These are phyloP conservation scores for Aspergillus amoenus DNA, from an alignment of 2,329 filamentous ascomycete genomes.

Conservation along the genomic window DNA sequence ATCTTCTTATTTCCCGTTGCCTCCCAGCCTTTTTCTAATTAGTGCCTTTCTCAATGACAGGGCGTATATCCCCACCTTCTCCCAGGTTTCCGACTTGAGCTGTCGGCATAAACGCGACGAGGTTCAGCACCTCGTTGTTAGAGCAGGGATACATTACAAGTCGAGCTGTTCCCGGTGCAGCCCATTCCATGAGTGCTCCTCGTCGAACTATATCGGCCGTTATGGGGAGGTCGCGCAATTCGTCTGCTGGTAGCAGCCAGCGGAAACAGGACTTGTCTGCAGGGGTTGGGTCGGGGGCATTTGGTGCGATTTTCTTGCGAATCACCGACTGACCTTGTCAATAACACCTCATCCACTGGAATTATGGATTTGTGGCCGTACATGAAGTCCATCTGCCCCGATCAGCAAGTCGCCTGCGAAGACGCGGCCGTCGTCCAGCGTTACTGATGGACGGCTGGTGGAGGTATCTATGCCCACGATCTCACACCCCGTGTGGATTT, in stretches of 20 bases:
- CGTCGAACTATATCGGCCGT: conserved; percentile 16
- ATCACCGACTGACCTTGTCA: conserved; percentile 21
- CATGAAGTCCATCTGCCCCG: conserved; percentile 28
- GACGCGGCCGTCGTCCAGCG: conserved; percentile 20
- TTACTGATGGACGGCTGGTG: conserved; percentile 15
- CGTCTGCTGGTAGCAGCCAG: conserved; percentile 23
- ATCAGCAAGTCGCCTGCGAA: conserved; percentile 24
- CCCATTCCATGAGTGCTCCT: conserved; percentile 45
- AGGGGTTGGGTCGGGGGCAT: conserved; percentile 16
- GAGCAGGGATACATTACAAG: conserved; percentile 49
- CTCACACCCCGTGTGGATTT: conserved; percentile 23
- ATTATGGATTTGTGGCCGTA: conserved; percentile 1
- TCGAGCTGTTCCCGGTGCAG: conserved; percentile 38
- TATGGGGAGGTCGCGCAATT: conserved; percentile 12
- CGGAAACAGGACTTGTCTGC: conserved; percentile 27
- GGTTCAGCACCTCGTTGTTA: conserved; percentile 47
- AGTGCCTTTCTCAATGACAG: not conserved
- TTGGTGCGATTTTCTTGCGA: conserved; percentile 19
- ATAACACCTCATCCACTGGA: not conserved
- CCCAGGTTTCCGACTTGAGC: conserved; percentile 33
- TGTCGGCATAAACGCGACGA: conserved; percentile 49
- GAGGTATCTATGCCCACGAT: conserved; percentile 20
- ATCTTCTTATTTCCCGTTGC: conserved; percentile 18
- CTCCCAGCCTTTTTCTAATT: conserved; percentile 18
- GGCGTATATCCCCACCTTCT: conserved; percentile 16